Base-by-base conservation (phyloP, 257 asterid genomes). In the Solanum corneliomulleri region DNA sequence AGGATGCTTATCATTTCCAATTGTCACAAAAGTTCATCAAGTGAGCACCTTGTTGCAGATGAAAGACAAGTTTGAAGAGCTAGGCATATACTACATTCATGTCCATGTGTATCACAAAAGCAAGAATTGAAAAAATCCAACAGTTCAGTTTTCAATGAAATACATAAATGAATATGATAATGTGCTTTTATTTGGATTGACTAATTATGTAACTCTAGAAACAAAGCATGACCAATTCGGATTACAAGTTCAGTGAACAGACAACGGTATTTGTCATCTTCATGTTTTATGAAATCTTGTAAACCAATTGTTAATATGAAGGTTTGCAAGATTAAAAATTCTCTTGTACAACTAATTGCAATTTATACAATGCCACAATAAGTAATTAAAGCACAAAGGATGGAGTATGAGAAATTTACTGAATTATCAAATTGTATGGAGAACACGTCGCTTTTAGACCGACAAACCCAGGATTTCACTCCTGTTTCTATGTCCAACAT, bases 361-460 rank as follows among this genome's bases (percentile, higher is more conserved):
- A 58, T 77, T 76, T 12, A 44, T 7, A 25, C 52, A 76, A 4
- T 25, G 64, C 21, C 27, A 10, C 13, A 35, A 7, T 45, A 70
- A 85, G 83, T 39, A 44, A 37, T 31, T 29, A 85, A 85, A 29
- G 69, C 82, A 35, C 20, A 85, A 25, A 45, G 11, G 87, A 45
- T 45, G 83, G 35, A 12, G 80, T 11, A 33, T 7, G 60, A 44
- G 70, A 58, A 37, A 89, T 88, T 94, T 92, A 95, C 98, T 88
- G 94, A 90, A 58, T 91, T 89, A 88, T 92, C 87, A 74, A 93
- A 82, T 92, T 93, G 95, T 88, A 92, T 52, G 44, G 96, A 91
- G 85, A 97, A 91, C 80, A 93, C 95, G 88, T 97, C 99, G 89
- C 99, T 97, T 89, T 94, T 95, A 89, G 92, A 93, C 25, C 92